These are phyloP conservation scores for Pseudogymnoascus destructans DNA, from an alignment of 2,329 filamentous ascomycete genomes.

Conservation along the genomic window DNA sequence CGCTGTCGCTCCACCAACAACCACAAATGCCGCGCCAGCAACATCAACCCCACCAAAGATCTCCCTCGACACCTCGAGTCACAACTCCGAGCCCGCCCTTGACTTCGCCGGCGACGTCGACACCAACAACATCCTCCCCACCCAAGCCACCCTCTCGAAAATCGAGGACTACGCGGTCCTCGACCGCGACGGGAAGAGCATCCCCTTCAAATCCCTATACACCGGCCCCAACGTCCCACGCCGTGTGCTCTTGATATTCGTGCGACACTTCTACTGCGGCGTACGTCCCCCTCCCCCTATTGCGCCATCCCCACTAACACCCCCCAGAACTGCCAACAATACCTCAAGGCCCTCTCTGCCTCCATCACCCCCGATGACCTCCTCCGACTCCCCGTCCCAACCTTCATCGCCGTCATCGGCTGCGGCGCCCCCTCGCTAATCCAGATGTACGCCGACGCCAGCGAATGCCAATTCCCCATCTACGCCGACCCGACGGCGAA, in stretches of 20 bases:
- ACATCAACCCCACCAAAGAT: neutral
- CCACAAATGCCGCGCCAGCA: neutral
- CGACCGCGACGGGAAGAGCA: conserved; percentile 22
- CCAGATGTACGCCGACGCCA: conserved; percentile 35
- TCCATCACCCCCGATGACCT: conserved; percentile 23
- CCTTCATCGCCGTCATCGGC: conserved; percentile 38
- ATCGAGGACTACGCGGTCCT: conserved; percentile 31
- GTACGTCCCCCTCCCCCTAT: conserved; percentile 15
- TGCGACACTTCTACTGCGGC: conserved; percentile 29
- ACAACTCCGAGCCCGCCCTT: conserved; percentile 19
- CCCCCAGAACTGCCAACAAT: conserved; percentile 27
- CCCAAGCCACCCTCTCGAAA: conserved; percentile 34
- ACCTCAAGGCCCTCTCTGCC: conserved; percentile 21
- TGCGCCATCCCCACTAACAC: neutral
- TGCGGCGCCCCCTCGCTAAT: conserved; percentile 44
- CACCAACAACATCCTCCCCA: conserved; percentile 43
- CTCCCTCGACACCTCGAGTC: neutral
- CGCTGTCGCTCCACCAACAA: neutral
- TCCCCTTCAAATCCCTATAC: conserved; percentile 25
- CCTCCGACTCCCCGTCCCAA: conserved; percentile 23
- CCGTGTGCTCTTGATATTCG: conserved; percentile 27
- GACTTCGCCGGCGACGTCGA: conserved; percentile 45
- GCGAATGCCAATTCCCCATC: conserved; percentile 39
- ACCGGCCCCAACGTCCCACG: conserved; percentile 24
- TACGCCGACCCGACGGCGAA: conserved; percentile 42